phyloP scores from a whole-genome alignment of 2,329 filamentous ascomycete genomes.

The Fusarium beomiforme region DNA sequence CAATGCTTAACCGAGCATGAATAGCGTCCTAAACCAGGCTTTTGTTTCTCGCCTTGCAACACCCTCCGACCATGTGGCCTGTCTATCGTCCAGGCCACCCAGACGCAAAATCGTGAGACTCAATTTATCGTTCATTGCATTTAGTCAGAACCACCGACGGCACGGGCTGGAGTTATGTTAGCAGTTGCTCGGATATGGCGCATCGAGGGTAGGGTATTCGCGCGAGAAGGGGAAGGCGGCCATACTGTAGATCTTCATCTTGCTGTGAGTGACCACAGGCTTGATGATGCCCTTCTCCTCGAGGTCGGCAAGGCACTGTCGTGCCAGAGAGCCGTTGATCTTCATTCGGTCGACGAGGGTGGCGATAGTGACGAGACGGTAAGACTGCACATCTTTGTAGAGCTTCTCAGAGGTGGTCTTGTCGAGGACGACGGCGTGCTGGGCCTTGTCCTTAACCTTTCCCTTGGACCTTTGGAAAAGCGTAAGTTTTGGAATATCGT shows the following conservation, averaged over 20 bases:
- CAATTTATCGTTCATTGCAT: conserved; percentile 47
- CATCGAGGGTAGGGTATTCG: not conserved
- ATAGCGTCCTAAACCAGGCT: conserved; percentile 52
- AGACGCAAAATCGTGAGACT: conserved; percentile 53
- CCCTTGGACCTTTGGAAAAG: conserved; percentile 51
- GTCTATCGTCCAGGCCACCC: conserved; percentile 50
- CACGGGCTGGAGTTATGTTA: conserved; percentile 63
- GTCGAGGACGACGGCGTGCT: conserved; percentile 99
- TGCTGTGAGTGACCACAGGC: conserved; percentile 95
- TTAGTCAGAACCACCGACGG: conserved; percentile 63
- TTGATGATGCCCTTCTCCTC: conserved; percentile 99
- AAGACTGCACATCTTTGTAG: conserved; percentile 99
- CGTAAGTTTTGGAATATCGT: conserved; percentile 31
- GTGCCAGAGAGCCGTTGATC: conserved; percentile 98
- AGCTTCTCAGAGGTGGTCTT: conserved; percentile 98
- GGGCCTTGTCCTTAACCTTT: conserved; percentile 99
- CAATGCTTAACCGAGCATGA: conserved; percentile 54
- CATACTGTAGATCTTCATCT: conserved; percentile 97
- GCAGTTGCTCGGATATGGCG: conserved; percentile 20
- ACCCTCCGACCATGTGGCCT: conserved; percentile 48
- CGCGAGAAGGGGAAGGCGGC: conserved; percentile 33
- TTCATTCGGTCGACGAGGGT: conserved; percentile 99
- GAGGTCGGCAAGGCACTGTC: conserved; percentile 87
- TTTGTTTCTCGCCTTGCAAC: conserved; percentile 47
- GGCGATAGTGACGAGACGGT: conserved; percentile 98